These are phyloP conservation scores for Phlyctochytrium planicorne DNA, from an alignment of 192 early-diverging fungal genomes.

Conservation along the genomic window DNA sequence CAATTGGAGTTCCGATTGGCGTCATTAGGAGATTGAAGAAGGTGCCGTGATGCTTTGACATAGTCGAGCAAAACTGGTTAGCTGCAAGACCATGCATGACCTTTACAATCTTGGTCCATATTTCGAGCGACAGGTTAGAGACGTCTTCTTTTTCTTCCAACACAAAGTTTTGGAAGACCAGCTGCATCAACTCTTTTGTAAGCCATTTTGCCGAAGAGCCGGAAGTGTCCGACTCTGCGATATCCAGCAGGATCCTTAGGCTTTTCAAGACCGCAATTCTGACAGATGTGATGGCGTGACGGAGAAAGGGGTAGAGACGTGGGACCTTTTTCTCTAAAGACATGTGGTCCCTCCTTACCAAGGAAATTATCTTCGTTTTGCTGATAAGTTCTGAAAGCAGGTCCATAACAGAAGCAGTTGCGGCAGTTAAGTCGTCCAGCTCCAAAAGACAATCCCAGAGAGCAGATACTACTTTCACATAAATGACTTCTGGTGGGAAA, in stretches of 20 bases:
- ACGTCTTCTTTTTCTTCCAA: constrained; percentile 78
- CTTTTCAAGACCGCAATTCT: constrained; percentile 81
- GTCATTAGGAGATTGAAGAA: constrained; percentile 79
- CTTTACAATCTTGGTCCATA: constrained; percentile 67
- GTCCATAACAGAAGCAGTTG: constrained; percentile 90
- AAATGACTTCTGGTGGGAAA: constrained; percentile 64
- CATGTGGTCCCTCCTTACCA: constrained; percentile 32
- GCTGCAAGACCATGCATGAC: constrained; percentile 3
- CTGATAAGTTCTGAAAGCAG: constrained; percentile 80
- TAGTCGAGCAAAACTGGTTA: constrained; percentile 5
- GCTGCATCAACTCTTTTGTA: constrained; percentile 59
- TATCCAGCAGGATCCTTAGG: constrained; percentile 69
- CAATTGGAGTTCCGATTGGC: constrained; percentile 82
- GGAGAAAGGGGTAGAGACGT: constrained; percentile 89
- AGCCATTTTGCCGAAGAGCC: constrained; percentile 43
- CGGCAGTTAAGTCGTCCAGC: constrained; percentile 90
- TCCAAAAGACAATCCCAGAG: constrained; percentile 90
- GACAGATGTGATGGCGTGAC: constrained; percentile 85
- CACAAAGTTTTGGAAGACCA: constrained; percentile 90
- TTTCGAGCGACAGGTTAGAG: constrained; percentile 51
- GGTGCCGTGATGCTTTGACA: constrained; percentile 33
- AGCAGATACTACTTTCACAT: constrained; percentile 64
- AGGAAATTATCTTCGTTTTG: constrained; percentile 35
- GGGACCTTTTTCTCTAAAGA: constrained; percentile 73
- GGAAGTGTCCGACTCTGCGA: constrained; percentile 5